Conservation (phyloP, 2,329 filamentous ascomycete genomes). For the Amylocarpus encephaloides region DNA sequence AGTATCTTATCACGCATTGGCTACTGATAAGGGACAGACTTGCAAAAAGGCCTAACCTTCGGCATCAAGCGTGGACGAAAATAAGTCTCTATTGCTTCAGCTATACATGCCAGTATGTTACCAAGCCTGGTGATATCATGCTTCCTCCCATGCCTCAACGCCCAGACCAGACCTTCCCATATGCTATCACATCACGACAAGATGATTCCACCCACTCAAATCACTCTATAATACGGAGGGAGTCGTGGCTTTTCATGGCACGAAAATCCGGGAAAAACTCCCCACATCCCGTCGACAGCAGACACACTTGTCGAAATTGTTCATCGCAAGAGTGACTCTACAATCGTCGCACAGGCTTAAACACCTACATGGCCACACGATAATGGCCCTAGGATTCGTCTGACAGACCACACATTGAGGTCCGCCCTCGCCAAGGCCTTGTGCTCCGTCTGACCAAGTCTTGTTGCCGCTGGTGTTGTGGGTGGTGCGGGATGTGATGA, state of each 20-base stretch:
- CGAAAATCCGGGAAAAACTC: constrained; percentile 86
- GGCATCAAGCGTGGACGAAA: no score
- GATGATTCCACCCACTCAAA: no score
- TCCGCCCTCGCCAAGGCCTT: constrained; percentile 65
- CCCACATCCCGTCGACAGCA: constrained; percentile 84
- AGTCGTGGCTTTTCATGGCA: constrained; percentile 45
- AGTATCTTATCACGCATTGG: no score
- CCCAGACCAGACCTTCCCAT: no score
- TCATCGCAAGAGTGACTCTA: constrained; percentile 85
- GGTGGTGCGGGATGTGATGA: constrained; percentile 36
- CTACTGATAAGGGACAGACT: no score
- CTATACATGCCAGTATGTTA: no score
- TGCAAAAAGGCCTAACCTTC: no score
- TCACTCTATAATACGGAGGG: no score
- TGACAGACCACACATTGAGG: constrained; percentile 94
- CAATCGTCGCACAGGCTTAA: constrained; percentile 94
- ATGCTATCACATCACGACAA: no score
- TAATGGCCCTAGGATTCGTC: constrained; percentile 73
- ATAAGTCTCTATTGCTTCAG: no score
- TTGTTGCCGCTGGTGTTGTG: constrained; percentile 11
- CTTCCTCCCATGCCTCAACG: no score
- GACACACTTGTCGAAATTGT: constrained; percentile 95
- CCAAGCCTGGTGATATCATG: no score
- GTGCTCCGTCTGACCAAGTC: constrained; percentile 63
- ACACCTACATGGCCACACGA: constrained; percentile 95